Evolutionary conservation across 2,329 filamentous ascomycete species (phyloP).

Genomic region (Phyllosticta ampelicida): DNA sequence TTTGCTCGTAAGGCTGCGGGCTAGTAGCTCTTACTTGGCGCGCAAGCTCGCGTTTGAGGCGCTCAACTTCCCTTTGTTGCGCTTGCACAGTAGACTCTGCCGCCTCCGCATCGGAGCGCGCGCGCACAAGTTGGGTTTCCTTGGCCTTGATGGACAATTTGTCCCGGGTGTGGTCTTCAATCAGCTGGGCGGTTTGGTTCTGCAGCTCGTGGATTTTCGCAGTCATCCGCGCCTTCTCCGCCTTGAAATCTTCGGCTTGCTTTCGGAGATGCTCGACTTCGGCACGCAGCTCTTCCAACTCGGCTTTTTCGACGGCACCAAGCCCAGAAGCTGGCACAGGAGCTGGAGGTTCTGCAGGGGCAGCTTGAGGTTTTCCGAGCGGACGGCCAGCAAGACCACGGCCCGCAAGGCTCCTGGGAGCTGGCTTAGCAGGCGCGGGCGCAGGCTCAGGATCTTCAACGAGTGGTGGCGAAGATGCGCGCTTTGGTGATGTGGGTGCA

Average conservation of each 20-base stretch:
- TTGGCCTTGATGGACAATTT: conserved; percentile 96
- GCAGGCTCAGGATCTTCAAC: conserved; percentile 46
- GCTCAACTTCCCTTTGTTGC: conserved; percentile 77
- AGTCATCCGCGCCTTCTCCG: conserved; percentile 69
- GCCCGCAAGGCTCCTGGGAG: conserved; percentile 54
- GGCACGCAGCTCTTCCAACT: conserved; percentile 76
- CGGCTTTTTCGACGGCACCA: conserved; percentile 73
- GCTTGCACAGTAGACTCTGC: conserved; percentile 79
- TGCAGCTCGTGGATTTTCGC: conserved; percentile 91
- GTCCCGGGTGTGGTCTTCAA: conserved; percentile 93
- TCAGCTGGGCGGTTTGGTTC: conserved; percentile 91
- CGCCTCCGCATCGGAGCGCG: conserved; percentile 78
- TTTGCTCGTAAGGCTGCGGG: conserved; percentile 42
- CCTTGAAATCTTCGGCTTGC: conserved; percentile 67
- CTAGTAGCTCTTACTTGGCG: conserved; percentile 43
- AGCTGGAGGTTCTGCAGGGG: conserved; percentile 32
- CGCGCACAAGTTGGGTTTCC: conserved; percentile 90
- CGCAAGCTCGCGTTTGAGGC: conserved; percentile 74
- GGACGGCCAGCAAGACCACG: conserved; percentile 76
- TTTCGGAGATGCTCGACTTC: conserved; percentile 70
- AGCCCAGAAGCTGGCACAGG: conserved; percentile 51
- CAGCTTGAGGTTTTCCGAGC: conserved; percentile 54
- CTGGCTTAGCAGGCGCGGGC: conserved; percentile 33
- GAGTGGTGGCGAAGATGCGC: conserved; percentile 35
- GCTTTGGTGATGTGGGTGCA: conserved; percentile 3